A percentile compares a stretch with the other conserved stretches of the same genome.
Evolutionary conservation across 129 eudicot species (phyloP).

Genomic region (Centrapalus pauciflorus): DNA sequence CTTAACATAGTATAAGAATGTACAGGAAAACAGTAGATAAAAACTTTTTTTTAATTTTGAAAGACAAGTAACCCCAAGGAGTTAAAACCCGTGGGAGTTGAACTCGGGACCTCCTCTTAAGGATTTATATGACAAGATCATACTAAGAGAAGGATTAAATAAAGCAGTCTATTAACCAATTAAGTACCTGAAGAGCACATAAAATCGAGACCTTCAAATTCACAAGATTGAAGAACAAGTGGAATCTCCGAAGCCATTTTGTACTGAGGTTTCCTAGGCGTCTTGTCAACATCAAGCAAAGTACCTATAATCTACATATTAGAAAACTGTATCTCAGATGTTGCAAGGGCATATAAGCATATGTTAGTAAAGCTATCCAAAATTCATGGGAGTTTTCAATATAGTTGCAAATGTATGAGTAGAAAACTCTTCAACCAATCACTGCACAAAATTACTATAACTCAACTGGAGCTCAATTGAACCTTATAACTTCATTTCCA

Average conservation of each 20-base stretch:
- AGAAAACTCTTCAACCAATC: background rate
- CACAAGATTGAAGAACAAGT: constrained; percentile 82
- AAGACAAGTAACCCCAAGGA: no score
- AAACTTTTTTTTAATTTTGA: no score
- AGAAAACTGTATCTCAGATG: background rate
- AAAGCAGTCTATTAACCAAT: background rate
- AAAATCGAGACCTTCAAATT: constrained; percentile 72
- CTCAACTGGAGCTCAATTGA: no score
- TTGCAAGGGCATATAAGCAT: background rate
- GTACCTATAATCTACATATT: constrained; percentile 58
- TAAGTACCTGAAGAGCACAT: constrained; percentile 71
- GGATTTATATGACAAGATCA: background rate
- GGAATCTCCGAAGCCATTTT: constrained; percentile 87
- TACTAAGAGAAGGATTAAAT: background rate
- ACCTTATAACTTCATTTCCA: no score
- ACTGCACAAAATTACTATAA: no score
- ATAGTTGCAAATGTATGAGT: background rate
- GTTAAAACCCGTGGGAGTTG: no score
- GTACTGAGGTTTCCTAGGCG: constrained; percentile 86
- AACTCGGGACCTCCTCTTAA: no score
- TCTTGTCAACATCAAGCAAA: constrained; percentile 72
- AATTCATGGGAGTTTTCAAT: background rate
- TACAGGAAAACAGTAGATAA: no score
- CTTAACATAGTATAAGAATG: no score
- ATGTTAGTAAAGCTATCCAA: background rate